Base-by-base conservation (phyloP, 2,329 filamentous ascomycete species). In the Dothidotthia symphoricarpi region DNA sequence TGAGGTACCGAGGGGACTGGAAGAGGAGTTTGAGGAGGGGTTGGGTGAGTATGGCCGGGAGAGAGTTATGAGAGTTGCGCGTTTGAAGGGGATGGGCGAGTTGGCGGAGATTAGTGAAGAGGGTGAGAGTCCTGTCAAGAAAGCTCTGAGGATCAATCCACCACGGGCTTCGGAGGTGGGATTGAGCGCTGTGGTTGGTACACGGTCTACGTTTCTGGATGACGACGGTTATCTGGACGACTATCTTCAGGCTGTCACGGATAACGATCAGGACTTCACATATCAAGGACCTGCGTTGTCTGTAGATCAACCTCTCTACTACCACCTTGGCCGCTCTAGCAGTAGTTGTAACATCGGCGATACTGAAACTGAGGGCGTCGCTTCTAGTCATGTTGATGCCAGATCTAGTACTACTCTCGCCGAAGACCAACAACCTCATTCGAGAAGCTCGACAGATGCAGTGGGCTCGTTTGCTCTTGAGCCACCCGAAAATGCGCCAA, bases 11-110 rank as follows among this genome's bases (percentile, higher is more conserved):
- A 12, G 28, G 3, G 31, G 35, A 12, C 31, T 54, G 9, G 24
- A 47, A 22, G 16, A 36, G 17, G 15, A 19, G 11, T 49, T 45
- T 14, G n/a, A 31, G 6, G 34, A 35, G 13, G 38, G 42, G 10
- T 17, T 47, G 26, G 27, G 24, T 12, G 43, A 48, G 26, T 51
- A 41, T 30, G 45, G 33, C 4, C 4, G 31, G 3, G 42, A 45
- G 22, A n/a, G 17, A 0, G 28, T 22, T 19, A 16, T 40, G 25
- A 6, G 19, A 9, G 5, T 5, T 22, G 19, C 9, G n/a, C 9
- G 19, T 5, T 22, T 5, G 19, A 9, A 22, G 19, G 19, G 24
- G 3, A 17, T 27, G 5, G 19, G 28, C 3, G 22, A 17, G 24
- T 15, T 44, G 16, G 22, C 24, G 12, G 32, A 34, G 3, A 36